phyloP scores from a whole-genome alignment of 805 yeast genomes.

The Candida koratica region DNA sequence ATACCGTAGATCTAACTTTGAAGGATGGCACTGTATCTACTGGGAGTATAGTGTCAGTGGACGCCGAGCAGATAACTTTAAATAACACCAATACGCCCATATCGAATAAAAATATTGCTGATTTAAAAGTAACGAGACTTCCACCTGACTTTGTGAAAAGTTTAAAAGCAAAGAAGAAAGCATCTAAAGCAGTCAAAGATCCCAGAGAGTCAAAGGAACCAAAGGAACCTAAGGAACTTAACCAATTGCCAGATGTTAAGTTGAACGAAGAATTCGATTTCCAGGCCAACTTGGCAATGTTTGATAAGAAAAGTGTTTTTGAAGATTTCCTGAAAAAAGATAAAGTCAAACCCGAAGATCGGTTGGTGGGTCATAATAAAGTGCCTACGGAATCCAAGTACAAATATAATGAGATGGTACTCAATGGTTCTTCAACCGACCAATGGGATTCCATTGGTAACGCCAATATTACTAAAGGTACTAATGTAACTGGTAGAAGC shows the following conservation, averaged over 20 bases:
- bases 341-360: constrained; percentile 50
- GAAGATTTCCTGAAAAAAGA: constrained; percentile 70
- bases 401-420: constrained; percentile 72
- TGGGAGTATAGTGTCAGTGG: constrained; percentile 35
- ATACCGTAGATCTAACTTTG: constrained; percentile 35
- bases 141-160: constrained; percentile 32
- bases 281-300: constrained; percentile 72
- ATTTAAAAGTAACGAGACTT: constrained; percentile 54
- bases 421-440: constrained; percentile 40
- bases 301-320: constrained; percentile 76
- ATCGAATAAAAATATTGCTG: constrained; percentile 42
- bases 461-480: constrained; percentile 9
- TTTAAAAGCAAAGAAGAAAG: constrained; percentile 14
- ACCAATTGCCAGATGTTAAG: constrained; percentile 10
- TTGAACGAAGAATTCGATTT: constrained; percentile 85
- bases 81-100: constrained; percentile 20
- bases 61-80: constrained; percentile 24
- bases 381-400: constrained; percentile 44
- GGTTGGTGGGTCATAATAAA: constrained; percentile 76
- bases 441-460: constrained; percentile 50
- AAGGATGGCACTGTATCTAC: constrained; percentile 35
- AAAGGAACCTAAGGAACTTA: constrained; percentile 2
- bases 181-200: constrained; percentile 13
- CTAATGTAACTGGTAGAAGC: constrained; percentile 16
- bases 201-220: constrained; percentile 1